Evolutionary conservation across 306 rosid species (phyloP).

Genomic region (Purshia tridentata): DNA sequence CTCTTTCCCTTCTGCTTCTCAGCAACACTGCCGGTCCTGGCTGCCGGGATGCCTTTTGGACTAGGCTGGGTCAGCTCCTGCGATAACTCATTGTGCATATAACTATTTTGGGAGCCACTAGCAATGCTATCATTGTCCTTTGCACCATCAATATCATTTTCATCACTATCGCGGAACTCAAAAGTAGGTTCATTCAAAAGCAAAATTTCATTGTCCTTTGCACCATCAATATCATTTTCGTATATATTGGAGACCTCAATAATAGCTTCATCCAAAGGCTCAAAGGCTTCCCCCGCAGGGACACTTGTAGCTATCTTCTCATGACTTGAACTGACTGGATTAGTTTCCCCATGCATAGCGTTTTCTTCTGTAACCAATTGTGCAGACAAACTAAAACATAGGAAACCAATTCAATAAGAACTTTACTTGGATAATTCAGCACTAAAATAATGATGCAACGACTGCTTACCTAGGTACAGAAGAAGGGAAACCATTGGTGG

Average conservation of each 20-base stretch:
- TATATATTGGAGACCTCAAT: slow-evolving; percentile 45
- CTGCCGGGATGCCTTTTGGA: not conserved
- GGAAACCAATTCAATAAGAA: slow-evolving; percentile 20
- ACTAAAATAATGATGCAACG: slow-evolving; percentile 9
- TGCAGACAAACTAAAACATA: slow-evolving; percentile 46
- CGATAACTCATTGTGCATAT: slow-evolving; percentile 39
- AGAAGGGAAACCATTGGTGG: slow-evolving; percentile 52
- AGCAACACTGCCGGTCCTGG: not conserved
- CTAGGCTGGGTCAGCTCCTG: slow-evolving; percentile 38
- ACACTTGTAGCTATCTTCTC: slow-evolving; percentile 35
- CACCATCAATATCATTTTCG: slow-evolving; percentile 23
- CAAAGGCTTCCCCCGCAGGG: slow-evolving; percentile 36
- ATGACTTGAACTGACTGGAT: slow-evolving; percentile 27
- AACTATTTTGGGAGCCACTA: slow-evolving; percentile 53
- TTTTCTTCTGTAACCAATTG: slow-evolving; percentile 40
- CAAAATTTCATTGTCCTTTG: slow-evolving; percentile 31
- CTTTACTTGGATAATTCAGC: not conserved
- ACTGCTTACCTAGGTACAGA: slow-evolving; percentile 44
- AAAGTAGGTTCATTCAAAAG: slow-evolving; percentile 34
- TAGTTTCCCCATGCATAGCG: slow-evolving; percentile 23
- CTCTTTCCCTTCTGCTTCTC: slow-evolving; percentile 6
- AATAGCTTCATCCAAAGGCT: slow-evolving; percentile 42
- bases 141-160: slow-evolving; percentile 18
- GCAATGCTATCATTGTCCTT: slow-evolving; percentile 38
- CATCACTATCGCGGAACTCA: slow-evolving; percentile 47